Evolutionary conservation across 208 protist species (phyloP), one percentile per base, ranked within the genome.

Genomic region (Leptomonas pyrrhocoris): DNA sequence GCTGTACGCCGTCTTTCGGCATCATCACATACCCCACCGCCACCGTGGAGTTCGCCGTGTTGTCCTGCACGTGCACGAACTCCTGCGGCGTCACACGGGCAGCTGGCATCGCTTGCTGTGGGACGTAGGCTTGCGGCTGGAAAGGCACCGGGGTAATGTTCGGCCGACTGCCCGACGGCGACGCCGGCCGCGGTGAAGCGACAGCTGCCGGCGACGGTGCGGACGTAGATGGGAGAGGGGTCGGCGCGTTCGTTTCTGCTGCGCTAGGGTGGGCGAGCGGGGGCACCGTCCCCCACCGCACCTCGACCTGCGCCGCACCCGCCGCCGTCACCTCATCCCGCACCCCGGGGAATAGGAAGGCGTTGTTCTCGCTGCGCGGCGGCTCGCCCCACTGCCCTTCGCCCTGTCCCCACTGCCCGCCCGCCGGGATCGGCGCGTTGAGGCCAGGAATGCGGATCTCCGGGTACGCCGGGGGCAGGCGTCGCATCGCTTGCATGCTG

Each of bases 401-500:
- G 50, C 95, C 92, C 19, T 84, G 85, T 12, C 98, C 98, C 79
- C 93, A 99, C 78, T 88, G 80, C 28, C 93, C 96, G n/a, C 97
- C 97, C n/a, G 88, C 77, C 0, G 98, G 99, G 31, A 99, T 98
- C 0, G 98, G 98, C 16, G 98, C 98, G 80, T 99, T 99, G 2
- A 99, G 86, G 28, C 99, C 98, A 0, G 98, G 96, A 21, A 99
- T 98, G 51, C 97, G 97, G 30, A 99, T 81, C 34, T 92, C 88
- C 0, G 98, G 98, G 79, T 99, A 99, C 3, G 98, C 98, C 2
- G 98, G 98, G 11, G 99, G 99, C 31, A 98, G 96, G 15, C 98
- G 98, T 2, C 98, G 98, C 84, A 98, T 97, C 21, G 85, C 77
- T 89, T 99, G 99, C 98, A 99, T 99, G 77, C 97, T 96, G 74